A percentile compares a stretch with the other conserved stretches of the same genome.
phyloP scores from a whole-genome alignment of 345 rosid genomes.

The Brassica juncea region DNA sequence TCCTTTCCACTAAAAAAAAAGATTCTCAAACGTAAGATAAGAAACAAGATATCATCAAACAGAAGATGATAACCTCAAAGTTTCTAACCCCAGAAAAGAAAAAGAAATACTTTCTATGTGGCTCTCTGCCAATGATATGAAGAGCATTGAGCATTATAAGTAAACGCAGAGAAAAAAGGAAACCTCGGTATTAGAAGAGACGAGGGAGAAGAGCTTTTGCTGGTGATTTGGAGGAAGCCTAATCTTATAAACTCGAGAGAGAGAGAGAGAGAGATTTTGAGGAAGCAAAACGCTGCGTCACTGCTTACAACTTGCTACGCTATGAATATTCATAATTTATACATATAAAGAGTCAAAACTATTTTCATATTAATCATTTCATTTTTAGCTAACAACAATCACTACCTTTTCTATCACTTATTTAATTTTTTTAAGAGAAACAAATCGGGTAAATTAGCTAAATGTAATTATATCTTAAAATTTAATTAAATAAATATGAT shows the following conservation, averaged over 20 bases:
- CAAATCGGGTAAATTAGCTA: background rate
- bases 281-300: slow-evolving; percentile 28
- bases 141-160: background rate
- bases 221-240: slow-evolving; percentile 19
- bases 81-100: background rate
- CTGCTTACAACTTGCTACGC: slow-evolving; percentile 22
- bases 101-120: background rate
- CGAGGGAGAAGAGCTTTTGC: background rate
- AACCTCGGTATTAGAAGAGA: slow-evolving; percentile 23
- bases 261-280: slow-evolving; percentile 1
- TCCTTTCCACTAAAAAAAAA: background rate
- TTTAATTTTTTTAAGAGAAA: background rate
- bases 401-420: background rate
- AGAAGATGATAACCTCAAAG: background rate
- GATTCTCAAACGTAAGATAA: slow-evolving; percentile 8
- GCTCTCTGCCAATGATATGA: background rate
- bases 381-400: background rate
- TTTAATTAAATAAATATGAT: background rate
- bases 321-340: background rate
- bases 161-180: background rate
- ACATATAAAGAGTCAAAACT: slow-evolving; percentile 12
- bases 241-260: slow-evolving; percentile 17
- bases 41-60: background rate
- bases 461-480: background rate
- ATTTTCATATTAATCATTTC: background rate